Conservation (phyloP, 768 basidiomycete genomes). For the Amanita thiersii region DNA sequence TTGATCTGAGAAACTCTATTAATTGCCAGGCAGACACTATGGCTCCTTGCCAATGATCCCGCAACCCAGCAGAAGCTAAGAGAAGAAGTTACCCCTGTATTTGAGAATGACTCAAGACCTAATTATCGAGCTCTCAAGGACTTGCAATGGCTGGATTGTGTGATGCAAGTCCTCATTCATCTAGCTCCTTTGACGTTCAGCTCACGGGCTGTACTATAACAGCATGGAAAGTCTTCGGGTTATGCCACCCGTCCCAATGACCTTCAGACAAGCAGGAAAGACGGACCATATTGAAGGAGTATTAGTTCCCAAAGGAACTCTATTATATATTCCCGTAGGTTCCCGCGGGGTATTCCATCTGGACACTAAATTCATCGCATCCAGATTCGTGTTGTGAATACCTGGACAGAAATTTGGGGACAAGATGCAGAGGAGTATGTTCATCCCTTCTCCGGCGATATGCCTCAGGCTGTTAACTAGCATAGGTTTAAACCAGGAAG, state of each 20-base stretch:
- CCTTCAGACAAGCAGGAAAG: constrained; percentile 27
- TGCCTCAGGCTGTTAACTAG: not conserved
- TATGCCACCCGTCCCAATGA: constrained; percentile 32
- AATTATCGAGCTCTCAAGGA: constrained; percentile 33
- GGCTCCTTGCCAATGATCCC: constrained; percentile 41
- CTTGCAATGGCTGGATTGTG: constrained; percentile 30
- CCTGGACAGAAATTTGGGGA: constrained; percentile 43
- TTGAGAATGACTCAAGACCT: constrained; percentile 24
- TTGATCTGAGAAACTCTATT: constrained; percentile 6
- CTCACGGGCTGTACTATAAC: not conserved
- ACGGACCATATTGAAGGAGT: constrained; percentile 32
- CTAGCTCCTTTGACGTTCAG: not conserved
- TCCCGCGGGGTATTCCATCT: not conserved
- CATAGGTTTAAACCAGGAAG: constrained; percentile 36
- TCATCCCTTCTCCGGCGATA: constrained; percentile 1
- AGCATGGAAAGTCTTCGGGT: constrained; percentile 34
- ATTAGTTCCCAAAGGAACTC: constrained; percentile 33
- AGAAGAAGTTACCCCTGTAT: constrained; percentile 31
- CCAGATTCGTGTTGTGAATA: constrained; percentile 43
- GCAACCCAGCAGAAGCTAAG: constrained; percentile 35
- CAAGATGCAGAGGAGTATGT: constrained; percentile 40
- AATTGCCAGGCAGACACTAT: constrained; percentile 29
- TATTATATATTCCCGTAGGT: constrained; percentile 30
- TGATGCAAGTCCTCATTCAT: constrained; percentile 21
- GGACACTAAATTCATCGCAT: not conserved